Evolutionary conservation across 2,329 filamentous ascomycete genomes (phyloP).

Genomic region (Penicillium sp.): DNA sequence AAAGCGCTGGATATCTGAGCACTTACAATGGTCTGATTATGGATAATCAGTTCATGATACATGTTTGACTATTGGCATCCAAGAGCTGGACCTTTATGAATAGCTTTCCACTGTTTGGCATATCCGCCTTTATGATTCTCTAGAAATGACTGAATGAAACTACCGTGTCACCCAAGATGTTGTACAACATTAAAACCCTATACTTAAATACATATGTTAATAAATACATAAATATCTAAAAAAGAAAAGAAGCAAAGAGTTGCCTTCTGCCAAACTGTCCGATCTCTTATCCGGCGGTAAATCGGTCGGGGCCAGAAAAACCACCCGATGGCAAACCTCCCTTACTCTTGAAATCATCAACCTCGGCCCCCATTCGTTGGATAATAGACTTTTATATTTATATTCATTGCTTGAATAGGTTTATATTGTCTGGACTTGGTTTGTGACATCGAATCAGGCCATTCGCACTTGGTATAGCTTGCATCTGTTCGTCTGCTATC

Average conservation of each 20-base stretch:
- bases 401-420: constrained; percentile 1
- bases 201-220: not conserved
- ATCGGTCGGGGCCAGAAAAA: constrained; percentile 23
- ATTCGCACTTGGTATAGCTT: not conserved
- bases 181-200: not conserved
- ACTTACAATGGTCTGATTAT: not conserved
- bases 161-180: not conserved
- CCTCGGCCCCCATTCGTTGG: not conserved
- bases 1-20: constrained; percentile 9
- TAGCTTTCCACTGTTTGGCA: not conserved
- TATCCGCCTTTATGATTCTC: not conserved
- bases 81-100: not conserved
- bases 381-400: not conserved
- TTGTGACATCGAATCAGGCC: not conserved
- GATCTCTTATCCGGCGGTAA: constrained; percentile 25
- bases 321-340: constrained; percentile 16
- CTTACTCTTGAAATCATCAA: not conserved
- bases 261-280: constrained; percentile 6
- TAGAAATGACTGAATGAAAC: constrained; percentile 1
- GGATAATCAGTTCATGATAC: not conserved
- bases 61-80: not conserved
- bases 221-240: not conserved
- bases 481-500: not conserved
- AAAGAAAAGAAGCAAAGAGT: not conserved
- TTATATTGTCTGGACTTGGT: not conserved